Evolutionary conservation across 495 filamentous ascomycete genomes (phyloP).

Genomic region (Podospora australis): DNA sequence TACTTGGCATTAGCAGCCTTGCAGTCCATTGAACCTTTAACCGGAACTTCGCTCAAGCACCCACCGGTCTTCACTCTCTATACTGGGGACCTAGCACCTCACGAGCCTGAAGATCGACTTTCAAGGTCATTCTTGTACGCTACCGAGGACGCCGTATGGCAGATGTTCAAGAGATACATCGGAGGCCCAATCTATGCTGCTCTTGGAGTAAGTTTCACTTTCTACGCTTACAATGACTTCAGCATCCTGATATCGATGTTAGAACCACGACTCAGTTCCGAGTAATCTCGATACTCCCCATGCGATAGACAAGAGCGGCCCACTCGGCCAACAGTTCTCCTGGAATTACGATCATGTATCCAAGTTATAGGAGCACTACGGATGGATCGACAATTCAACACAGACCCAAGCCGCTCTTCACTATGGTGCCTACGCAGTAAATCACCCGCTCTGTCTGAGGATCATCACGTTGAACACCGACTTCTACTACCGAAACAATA

Average conservation of each 20-base stretch:
- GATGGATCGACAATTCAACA: conserved; percentile 40
- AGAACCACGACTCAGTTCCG: conserved; percentile 53
- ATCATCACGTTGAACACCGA: conserved; percentile 51
- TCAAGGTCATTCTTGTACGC: conserved; percentile 46
- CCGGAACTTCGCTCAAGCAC: conserved; percentile 41
- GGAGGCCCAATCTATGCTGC: conserved; percentile 49
- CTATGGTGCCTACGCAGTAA: conserved; percentile 47
- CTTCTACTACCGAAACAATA: conserved; percentile 46
- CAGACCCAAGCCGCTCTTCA: conserved; percentile 40
- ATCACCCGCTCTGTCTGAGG: conserved; percentile 41
- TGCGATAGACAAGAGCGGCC: conserved; percentile 37
- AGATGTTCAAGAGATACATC: conserved; percentile 51
- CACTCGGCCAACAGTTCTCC: conserved; percentile 48
- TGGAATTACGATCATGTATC: conserved; percentile 53
- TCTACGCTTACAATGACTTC: neutral
- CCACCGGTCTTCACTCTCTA: conserved; percentile 47
- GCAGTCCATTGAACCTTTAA: conserved; percentile 51
- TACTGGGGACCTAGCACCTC: conserved; percentile 51
- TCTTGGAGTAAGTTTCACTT: conserved; percentile 21
- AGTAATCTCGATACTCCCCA: conserved; percentile 46
- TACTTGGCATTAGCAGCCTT: conserved; percentile 52
- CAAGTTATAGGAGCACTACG: conserved; percentile 44
- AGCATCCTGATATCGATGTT: conserved; percentile 1
- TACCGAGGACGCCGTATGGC: conserved; percentile 43
- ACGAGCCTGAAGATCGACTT: conserved; percentile 42